Percentiles rank a stretch among this genome's conserved stretches.
Evolutionary conservation across 331 rosid species (phyloP).

Genomic region (Spiraea crenata): DNA sequence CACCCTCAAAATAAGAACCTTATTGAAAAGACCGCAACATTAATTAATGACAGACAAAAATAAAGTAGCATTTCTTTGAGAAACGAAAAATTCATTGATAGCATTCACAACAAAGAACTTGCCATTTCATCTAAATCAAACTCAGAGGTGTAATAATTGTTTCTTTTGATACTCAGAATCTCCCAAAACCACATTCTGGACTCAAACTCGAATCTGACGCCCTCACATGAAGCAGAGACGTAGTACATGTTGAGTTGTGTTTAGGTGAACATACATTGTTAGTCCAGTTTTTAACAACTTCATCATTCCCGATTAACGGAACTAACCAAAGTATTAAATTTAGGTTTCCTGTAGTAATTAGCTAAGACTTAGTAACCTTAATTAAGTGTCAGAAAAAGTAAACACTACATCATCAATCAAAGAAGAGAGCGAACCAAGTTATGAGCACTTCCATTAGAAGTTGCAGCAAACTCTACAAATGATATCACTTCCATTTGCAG

Average conservation of each 20-base stretch:
- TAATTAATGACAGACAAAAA: too few species aligned
- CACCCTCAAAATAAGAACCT: too few species aligned
- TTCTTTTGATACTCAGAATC: too few species aligned
- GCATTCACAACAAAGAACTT: not conserved
- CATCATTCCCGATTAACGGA: not conserved
- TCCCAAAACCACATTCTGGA: too few species aligned
- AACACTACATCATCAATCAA: conserved; percentile 13
- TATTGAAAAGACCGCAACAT: too few species aligned
- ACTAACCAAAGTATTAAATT: not conserved
- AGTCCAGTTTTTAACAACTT: not conserved
- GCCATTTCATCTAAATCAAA: not conserved
- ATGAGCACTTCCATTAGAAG: conserved; percentile 58
- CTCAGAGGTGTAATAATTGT: not conserved
- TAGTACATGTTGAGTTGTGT: too few species aligned
- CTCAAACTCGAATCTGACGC: too few species aligned
- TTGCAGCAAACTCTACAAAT: conserved; percentile 81
- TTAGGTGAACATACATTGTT: not conserved
- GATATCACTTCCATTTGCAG: conserved; percentile 78
- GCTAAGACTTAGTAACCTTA: not conserved
- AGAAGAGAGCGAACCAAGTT: conserved; percentile 60
- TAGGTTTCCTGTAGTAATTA: not conserved
- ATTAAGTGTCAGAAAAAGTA: conserved; percentile 5
- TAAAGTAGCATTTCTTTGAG: not conserved
- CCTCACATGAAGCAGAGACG: too few species aligned
- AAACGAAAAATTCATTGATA: too few species aligned